These are phyloP conservation scores for Alternaria sp. DNA, from an alignment of 2,329 filamentous ascomycete species.

Conservation along the genomic window DNA sequence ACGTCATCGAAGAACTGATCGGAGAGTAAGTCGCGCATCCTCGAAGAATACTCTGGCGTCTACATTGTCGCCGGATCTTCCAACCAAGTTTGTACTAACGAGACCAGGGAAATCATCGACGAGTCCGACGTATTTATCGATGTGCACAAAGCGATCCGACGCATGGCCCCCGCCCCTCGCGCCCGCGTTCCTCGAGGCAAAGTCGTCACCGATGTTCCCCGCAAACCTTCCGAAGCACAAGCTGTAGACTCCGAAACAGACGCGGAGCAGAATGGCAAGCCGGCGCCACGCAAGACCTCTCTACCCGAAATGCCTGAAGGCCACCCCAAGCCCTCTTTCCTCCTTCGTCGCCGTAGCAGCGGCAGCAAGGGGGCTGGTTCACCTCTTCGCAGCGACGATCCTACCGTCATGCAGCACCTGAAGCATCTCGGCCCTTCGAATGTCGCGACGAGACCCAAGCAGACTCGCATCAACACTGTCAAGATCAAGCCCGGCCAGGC, in stretches of 20 bases:
- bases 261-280: constrained; percentile 20
- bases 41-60: neutral
- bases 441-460: constrained; percentile 63
- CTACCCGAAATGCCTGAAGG: constrained; percentile 35
- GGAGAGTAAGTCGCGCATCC: constrained; percentile 76
- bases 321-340: constrained; percentile 48
- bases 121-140: constrained; percentile 98
- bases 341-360: constrained; percentile 55
- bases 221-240: constrained; percentile 32
- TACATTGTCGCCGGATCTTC: neutral
- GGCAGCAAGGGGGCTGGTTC: constrained; percentile 42
- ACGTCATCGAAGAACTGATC: constrained; percentile 98
- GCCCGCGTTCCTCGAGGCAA: constrained; percentile 67
- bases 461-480: constrained; percentile 67
- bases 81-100: constrained; percentile 12
- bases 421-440: constrained; percentile 71
- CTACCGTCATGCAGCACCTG: constrained; percentile 64
- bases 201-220: constrained; percentile 54
- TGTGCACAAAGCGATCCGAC: constrained; percentile 95
- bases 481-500: constrained; percentile 68
- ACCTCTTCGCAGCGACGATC: constrained; percentile 58
- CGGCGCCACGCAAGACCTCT: constrained; percentile 35
- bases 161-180: constrained; percentile 83
- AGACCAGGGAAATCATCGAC: constrained; percentile 87
- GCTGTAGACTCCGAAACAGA: constrained; percentile 26